A percentile compares a stretch with the other conserved stretches of the same genome.
These are phyloP conservation scores for Rubia tinctorum DNA, from an alignment of 305 asterid species.

Conservation along the genomic window DNA sequence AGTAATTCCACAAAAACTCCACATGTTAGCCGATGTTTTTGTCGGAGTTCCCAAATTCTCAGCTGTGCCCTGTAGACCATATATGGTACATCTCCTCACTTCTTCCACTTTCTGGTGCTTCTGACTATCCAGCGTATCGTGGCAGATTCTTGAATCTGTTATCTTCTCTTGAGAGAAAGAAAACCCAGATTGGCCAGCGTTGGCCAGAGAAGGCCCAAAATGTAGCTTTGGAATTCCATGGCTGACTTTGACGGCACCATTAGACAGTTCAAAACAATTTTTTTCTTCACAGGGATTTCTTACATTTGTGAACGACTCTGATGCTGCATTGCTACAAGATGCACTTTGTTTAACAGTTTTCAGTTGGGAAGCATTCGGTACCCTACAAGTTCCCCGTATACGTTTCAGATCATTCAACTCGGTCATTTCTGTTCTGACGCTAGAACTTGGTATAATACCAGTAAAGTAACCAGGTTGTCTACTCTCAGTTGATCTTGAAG, in stretches of 20 bases:
- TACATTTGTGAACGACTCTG: constrained; percentile 28
- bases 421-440: constrained; percentile 30
- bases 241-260: constrained; percentile 24
- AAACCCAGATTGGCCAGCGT: constrained; percentile 27
- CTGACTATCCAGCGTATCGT: constrained; percentile 20
- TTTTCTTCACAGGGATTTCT: constrained; percentile 25
- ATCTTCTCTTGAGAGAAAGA: constrained; percentile 26
- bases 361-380: constrained; percentile 17
- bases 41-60: constrained; percentile 29
- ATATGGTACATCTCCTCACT: constrained; percentile 20
- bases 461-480: constrained; percentile 26
- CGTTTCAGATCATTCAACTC: constrained; percentile 26
- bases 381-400: constrained; percentile 31
- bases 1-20: constrained; percentile 25
- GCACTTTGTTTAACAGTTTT: constrained; percentile 24
- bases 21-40: constrained; percentile 27
- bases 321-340: constrained; percentile 21
- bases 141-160: constrained; percentile 21
- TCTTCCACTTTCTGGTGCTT: constrained; percentile 27
- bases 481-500: constrained; percentile 24
- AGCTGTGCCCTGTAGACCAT: constrained; percentile 28
- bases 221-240: constrained; percentile 26
- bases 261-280: constrained; percentile 23
- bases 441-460: constrained; percentile 26
- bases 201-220: constrained; percentile 25